Base-by-base conservation (phyloP, 345 rosid species). In the Angophora floribunda region DNA sequence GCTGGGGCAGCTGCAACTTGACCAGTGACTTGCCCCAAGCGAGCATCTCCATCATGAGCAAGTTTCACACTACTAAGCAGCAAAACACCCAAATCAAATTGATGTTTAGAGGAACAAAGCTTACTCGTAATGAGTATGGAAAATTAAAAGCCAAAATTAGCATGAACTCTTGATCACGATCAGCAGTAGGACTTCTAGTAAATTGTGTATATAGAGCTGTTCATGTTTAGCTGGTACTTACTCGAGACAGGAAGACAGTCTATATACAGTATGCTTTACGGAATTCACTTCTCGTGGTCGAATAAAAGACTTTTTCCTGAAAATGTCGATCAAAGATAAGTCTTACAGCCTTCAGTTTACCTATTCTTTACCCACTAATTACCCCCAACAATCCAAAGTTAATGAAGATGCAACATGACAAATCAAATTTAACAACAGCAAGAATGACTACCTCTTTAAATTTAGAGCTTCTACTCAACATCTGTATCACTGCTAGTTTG, bases 401-500 rank as follows among this genome's bases (percentile, higher is more conserved):
- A 7, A 53, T 53, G 41, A 53, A 53, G 57, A 17, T 53, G 59
- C 59, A 53, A 53, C 44, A 50, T 9, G 30, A 45, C 7, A n/a
- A 52, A 10, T 32, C 30, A 47, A 30, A 85, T 49, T 51, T n/a
- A 47, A 85, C 55, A 85, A 9, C 55, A 22, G 59, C 26, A 53
- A 57, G 63, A 57, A 57, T 57, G n/a, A 24, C 63, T 4, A 57
- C 63, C 63, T 9, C 63, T 24, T 57, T 9, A 57, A 51, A 50
- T 49, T 49, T 49, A 85, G 36, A 28, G 41, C 65, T 12, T 21
- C 61, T 41, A 82, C 22, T 80, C 51, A 24, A 53, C 67, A 52
- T 89, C 87, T 86, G 93, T 93, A 86, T 91, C 95, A 75, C 95
- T 97, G 44, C 98, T 96, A 89, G 97, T 95, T 88, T 96, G 87